Evolutionary conservation across 75 land plant species (phyloP), one percentile per base, ranked within the genome.

Genomic region (Cupressus sempervirens): DNA sequence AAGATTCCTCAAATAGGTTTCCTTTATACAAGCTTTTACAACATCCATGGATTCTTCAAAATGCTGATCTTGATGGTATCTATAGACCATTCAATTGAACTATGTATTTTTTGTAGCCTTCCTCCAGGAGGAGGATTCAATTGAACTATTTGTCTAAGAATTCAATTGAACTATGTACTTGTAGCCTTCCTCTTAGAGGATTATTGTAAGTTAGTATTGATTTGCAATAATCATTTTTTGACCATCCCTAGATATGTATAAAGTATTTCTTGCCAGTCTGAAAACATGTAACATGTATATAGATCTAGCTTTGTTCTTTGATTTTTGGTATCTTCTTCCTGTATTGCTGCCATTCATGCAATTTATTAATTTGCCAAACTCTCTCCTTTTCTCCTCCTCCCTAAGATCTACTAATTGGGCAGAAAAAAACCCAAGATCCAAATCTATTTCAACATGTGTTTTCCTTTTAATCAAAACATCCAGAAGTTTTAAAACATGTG

Each of bases 1-100:
- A 96, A 86, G 97, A 95, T 81, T 92, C 94, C 76, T 86, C 95
- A 26, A 86, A 90, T 68, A 88, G 98, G 20, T 88, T 96, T 9
- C 95, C 98, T 9, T 92, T 96, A 11, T 91, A 92, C 56, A 89
- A 91, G 77, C 82, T 96, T 46, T 92, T 96, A 2, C 93, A 91
- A 87, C 98, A 96, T 89, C 97, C 97, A 13, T 96, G 98, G 98
- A 94, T 96, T 46, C 62, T 95, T 45, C 91, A 93, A 75, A 93
- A 95, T 87, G 98, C 97, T 30, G 95, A 94, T 84, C 95, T 97
- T 13, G 88, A 92, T 70, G 98, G 98, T 18, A 67, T 95, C 26
- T 95, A 92, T 82, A 91, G 84, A 84, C 12, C 74, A 11, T 29
- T 70, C 34, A 70, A 70, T 32, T 70, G 74, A 70, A 70, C 34